Percentiles rank a stretch among this genome's conserved stretches.
phyloP scores from a whole-genome alignment of 257 asterid species.

The Nicotiana obtusifolia region DNA sequence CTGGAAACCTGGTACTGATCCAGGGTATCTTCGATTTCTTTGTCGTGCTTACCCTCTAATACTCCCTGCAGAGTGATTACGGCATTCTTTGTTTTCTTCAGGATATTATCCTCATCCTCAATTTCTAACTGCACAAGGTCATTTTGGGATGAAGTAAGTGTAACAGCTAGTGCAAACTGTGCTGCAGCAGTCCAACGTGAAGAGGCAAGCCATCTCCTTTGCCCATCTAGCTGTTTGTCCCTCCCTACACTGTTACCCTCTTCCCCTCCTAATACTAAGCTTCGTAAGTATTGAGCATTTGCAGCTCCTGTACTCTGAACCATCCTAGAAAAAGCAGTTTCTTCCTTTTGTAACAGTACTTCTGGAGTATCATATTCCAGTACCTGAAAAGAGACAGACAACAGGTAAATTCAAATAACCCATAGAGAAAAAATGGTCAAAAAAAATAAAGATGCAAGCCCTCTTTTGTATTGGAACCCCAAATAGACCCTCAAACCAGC shows the following conservation, averaged over 20 bases:
- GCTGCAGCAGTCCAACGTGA: conserved; percentile 96
- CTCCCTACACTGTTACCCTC: conserved; percentile 25
- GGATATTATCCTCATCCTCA: conserved; percentile 48
- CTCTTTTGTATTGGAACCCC: neutral
- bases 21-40: conserved; percentile 64
- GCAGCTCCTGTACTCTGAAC: conserved; percentile 95
- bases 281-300: conserved; percentile 77
- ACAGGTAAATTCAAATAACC: neutral
- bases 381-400: conserved; percentile 37
- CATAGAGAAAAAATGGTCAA: neutral
- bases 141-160: conserved; percentile 80
- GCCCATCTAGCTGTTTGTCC: conserved; percentile 56
- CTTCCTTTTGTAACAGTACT: conserved; percentile 52
- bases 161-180: conserved; percentile 75
- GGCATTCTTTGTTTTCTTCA: conserved; percentile 78
- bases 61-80: conserved; percentile 83
- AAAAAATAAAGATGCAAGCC: neutral
- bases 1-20: conserved; percentile 59
- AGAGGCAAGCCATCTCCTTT: conserved; percentile 83
- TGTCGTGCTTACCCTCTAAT: conserved; percentile 85
- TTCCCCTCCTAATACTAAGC: conserved; percentile 51
- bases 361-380: conserved; percentile 80
- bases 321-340: conserved; percentile 90
- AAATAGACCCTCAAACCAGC: neutral
- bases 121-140: conserved; percentile 70